Base-by-base conservation (phyloP, 129 eudicot species). In the Flaveria bidentis region DNA sequence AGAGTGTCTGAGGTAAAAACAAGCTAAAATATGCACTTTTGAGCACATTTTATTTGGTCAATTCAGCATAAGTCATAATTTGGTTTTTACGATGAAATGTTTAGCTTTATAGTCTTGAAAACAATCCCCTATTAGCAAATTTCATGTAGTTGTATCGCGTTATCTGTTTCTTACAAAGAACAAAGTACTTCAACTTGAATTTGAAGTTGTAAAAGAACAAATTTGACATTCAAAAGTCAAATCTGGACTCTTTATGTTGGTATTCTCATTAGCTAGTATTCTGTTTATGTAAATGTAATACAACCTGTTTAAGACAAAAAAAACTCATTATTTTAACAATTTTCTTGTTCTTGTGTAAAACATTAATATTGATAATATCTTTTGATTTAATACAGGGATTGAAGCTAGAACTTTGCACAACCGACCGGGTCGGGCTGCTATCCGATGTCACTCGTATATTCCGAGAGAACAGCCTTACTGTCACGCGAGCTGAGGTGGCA, bases 381-480 rank as follows among this genome's bases (percentile, higher is more conserved):
- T 85, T 64, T 77, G 64, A 69, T 42, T 67, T 55, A 18, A 16
- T 68, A 16, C 41, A 94, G 99, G 99, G 99, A 10, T 80, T 94
- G 84, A 91, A 94, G 87, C 92, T 94, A 56, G 99, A 91, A 81
- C 75, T 94, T 47, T 94, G 99, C 85, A 94, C 99, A 28, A 83
- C 89, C 1, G 99, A 94, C 84, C 86, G 97, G 72, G 82, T 88
- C 9, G 99, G 99, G 50, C 88, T 94, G 47, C 79, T 94, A 23
- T 91, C 99, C 22, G 94, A 94, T 55, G 90, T 94, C 45, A 94
- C 99, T 14, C 88, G 99, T 69, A 89, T 94, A 1, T 91, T 94
- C 78, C 92, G 99, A 0, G 99, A 94, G 72, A 91, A 89, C 67
- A 89, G 99, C 85, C 87, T 94, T 12, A 84, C 93, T 14, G 97